Evolutionary conservation across 805 yeast species (phyloP), one percentile per base, ranked within the genome.

Genomic region (Pichia pseudocactophila): DNA sequence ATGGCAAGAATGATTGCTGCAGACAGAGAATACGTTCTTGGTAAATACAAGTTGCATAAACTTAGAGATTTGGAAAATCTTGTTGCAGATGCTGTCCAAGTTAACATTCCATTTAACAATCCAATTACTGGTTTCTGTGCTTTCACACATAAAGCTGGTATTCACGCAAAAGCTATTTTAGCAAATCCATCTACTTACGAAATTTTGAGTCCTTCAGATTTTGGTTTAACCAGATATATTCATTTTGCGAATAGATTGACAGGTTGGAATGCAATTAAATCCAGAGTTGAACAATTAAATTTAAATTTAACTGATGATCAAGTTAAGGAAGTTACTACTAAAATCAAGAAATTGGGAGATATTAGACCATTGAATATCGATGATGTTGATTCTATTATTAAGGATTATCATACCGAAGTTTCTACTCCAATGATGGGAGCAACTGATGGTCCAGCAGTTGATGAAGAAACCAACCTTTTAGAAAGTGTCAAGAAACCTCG

Each of bases 1-100:
- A 90, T 90, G 97, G 97, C 97, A 36, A 80, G 98, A 69, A 90
- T 90, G 98, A 87, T 92, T 61, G 96, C 95, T 47, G 96, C 97
- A 47, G 95, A 90, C 69, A 82, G 97, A 57, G 97, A 90, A 53
- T 90, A 90, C 64, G 97, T 90, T 41, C 70, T 88, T 59, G 77
- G 89, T 65, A 90, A 90, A 70, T 90, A 90, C 71, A 92, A 92
- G 71, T 70, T 90, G 55, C 95, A 89, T 70, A 90, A 90, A 74
- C 77, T 90, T 54, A 81, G 98, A 69, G 97, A 90, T 62, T 72
- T 90, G 63, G 98, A 90, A 69, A 87, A 81, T 66, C 72, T 92
- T 62, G 97, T 90, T 53, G 97, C 97, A 34, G 96, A 90, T 54
- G 94, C 96, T 38, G 97, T 90, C 43, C 94, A 87, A 69, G 96